Evolutionary conservation across 202 grass and related monocot species (phyloP).

Genomic region (Panicum virgatum): DNA sequence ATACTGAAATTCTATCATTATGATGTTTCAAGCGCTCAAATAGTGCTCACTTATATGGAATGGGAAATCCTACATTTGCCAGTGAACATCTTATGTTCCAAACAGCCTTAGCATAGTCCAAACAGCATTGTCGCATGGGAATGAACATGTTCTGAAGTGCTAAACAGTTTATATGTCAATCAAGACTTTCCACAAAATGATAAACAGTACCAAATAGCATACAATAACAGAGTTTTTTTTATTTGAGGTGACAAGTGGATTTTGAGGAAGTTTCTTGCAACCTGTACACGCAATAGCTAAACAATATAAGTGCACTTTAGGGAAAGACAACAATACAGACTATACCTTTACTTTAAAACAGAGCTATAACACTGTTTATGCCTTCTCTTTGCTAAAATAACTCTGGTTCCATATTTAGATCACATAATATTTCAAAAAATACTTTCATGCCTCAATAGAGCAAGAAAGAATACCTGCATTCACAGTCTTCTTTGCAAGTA

Average conservation of each 20-base stretch:
- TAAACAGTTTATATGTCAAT: not conserved
- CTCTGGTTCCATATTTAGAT: constrained; percentile 19
- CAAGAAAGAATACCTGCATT: constrained; percentile 78
- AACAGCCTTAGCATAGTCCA: not conserved
- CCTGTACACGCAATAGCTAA: too few relatives aligned
- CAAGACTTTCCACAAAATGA: not conserved
- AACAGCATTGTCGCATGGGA: not conserved
- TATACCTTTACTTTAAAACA: not conserved
- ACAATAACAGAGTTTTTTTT: not conserved
- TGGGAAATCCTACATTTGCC: not conserved
- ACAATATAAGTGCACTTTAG: not conserved
- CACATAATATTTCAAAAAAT: constrained; percentile 1
- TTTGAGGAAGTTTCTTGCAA: constrained; percentile 1
- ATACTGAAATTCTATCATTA: not conserved
- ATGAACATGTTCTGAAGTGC: not conserved
- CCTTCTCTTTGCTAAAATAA: constrained; percentile 29
- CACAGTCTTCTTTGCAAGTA: constrained; percentile 88
- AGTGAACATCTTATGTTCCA: not conserved
- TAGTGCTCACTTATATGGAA: not conserved
- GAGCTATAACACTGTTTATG: not conserved
- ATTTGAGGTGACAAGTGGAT: not conserved
- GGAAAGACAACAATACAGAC: not conserved
- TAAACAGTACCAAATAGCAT: not conserved
- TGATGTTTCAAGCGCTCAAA: not conserved
- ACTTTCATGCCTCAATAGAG: constrained; percentile 16